Conservation (phyloP, 2,329 filamentous ascomycete genomes). For the Fusarium annulatum region DNA sequence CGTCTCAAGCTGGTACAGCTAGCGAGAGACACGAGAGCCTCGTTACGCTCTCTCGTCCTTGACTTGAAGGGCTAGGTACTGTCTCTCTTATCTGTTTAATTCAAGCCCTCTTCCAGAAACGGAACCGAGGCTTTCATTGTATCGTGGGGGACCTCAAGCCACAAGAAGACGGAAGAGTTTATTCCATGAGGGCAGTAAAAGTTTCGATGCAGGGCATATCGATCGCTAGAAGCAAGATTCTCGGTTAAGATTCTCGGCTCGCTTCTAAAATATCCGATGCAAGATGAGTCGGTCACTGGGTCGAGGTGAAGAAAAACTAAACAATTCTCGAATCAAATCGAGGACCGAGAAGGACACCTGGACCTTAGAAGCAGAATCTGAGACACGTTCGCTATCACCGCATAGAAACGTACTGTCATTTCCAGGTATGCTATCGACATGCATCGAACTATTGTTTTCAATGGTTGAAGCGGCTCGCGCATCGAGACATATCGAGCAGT, state of each 20-base stretch:
- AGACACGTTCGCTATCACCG: constrained; percentile 28
- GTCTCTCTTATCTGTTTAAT: constrained; percentile 5
- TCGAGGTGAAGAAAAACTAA: constrained; percentile 3
- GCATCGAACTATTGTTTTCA: constrained; percentile 34
- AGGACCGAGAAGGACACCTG: constrained; percentile 17
- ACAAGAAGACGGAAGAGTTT: not conserved
- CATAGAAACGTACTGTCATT: not conserved
- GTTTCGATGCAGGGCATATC: not conserved
- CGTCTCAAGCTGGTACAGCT: constrained; percentile 23
- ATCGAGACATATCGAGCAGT: constrained; percentile 18
- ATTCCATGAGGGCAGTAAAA: not conserved
- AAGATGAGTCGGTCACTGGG: constrained; percentile 23
- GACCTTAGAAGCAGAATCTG: constrained; percentile 2
- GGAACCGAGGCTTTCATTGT: not conserved
- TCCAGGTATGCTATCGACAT: constrained; percentile 11
- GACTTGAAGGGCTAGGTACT: not conserved
- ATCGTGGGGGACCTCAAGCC: not conserved
- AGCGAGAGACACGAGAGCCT: constrained; percentile 28
- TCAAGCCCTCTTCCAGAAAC: constrained; percentile 4
- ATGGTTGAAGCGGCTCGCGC: constrained; percentile 17
- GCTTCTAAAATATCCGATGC: constrained; percentile 29
- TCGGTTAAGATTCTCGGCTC: constrained; percentile 24
- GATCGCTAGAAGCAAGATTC: constrained; percentile 1
- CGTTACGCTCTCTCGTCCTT: not conserved
- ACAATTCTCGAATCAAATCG: constrained; percentile 6